Evolutionary conservation across 192 early-diverging fungal species (phyloP), one percentile per base, ranked within the genome.

Genomic region (Mortierella antarctica): DNA sequence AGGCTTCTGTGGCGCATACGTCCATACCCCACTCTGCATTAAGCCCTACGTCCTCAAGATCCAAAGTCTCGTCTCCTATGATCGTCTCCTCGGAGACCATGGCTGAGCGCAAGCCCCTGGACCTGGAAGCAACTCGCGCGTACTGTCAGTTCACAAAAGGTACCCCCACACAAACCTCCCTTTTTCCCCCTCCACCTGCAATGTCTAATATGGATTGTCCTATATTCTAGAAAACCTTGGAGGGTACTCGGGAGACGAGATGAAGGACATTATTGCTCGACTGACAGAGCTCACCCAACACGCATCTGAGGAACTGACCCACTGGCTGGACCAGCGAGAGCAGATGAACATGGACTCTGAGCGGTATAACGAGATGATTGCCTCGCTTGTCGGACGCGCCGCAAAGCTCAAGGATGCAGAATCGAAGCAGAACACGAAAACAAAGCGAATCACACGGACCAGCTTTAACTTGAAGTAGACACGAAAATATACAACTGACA

Each of bases 261-360:
- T 90, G 54, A 78, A 83, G 55, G 74, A 86, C 7, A 84, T 90
- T 31, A 74, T 86, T n/a, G 73, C 69, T 0, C 82, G 85, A 49
- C 51, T 90, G 41, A 79, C 82, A 14, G 67, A 84, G 47, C 62
- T 87, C 14, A 83, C 85, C 17, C 83, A 84, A 39, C 89, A 90
- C 59, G 83, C 89, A 1, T 83, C 83, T 15, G 87, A 88, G 17
- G 83, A 85, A 55, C 74, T 90, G 18, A 84, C 83, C 18, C 86
- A 86, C 65, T 82, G 86, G 65, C 74, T 90, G 53, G 89, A 90
- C 67, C 89, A 90, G 67, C 78, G 89, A 54, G 89, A 90, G 55
- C 86, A 88, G 50, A 73, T 88, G 55, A 82, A 87, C 56, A 90
- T 90, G 89, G 89, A 90, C 60, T 86, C 87, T 20, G 89, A 90